Conservation (phyloP, 805 yeast genomes). For the Candida tallmaniae region DNA sequence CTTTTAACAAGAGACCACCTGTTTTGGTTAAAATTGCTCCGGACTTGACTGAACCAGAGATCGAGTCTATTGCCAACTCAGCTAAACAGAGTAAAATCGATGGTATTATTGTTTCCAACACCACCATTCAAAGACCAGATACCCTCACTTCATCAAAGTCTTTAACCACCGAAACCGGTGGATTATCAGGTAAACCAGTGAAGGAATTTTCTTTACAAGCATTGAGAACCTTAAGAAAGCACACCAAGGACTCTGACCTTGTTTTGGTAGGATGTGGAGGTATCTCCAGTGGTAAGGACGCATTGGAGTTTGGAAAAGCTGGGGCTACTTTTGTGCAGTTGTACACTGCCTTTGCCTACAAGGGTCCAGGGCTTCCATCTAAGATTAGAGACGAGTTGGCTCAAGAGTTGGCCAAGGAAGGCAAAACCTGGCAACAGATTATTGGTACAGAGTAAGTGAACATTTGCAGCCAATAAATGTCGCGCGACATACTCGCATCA, state of each 20-base stretch:
- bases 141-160: conserved; percentile 46
- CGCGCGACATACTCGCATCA: no score
- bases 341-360: conserved; percentile 87
- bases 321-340: conserved; percentile 89
- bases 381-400: conserved; percentile 40
- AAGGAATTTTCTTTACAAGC: conserved; percentile 76
- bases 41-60: conserved; percentile 77
- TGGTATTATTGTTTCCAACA: conserved; percentile 89
- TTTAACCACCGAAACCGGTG: conserved; percentile 65
- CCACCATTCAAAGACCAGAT: conserved; percentile 82
- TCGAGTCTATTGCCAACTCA: conserved; percentile 75
- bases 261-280: conserved; percentile 95
- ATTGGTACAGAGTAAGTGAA: conserved; percentile 30
- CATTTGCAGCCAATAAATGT: neutral
- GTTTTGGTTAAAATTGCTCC: conserved; percentile 91
- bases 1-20: conserved; percentile 58
- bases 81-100: conserved; percentile 76
- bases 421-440: conserved; percentile 80
- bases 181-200: conserved; percentile 88
- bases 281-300: conserved; percentile 81
- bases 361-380: conserved; percentile 78
- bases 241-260: conserved; percentile 67
- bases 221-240: conserved; percentile 62
- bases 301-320: conserved; percentile 84
- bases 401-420: conserved; percentile 57